Percentiles rank a stretch among this genome's conserved stretches.
Evolutionary conservation across 257 asterid species (phyloP).

Genomic region (Dorcoceras hygrometricum): DNA sequence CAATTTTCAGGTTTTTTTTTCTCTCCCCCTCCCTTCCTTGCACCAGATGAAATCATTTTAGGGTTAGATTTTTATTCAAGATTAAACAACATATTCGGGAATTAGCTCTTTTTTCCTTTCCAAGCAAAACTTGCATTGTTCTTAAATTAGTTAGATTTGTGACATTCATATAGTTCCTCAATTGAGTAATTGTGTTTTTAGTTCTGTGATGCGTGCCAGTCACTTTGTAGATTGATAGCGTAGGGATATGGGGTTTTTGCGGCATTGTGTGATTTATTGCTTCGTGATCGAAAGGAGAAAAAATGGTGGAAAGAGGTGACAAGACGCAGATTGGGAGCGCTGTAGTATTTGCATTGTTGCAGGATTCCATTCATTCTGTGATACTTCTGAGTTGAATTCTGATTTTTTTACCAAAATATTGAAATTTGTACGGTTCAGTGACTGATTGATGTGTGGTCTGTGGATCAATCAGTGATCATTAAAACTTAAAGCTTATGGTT

Average conservation of each 20-base stretch:
- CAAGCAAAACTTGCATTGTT: no score
- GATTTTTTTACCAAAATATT: no score
- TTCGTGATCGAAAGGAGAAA: background rate
- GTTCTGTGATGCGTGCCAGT: background rate
- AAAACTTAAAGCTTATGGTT: background rate
- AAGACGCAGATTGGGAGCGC: background rate
- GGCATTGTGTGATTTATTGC: background rate
- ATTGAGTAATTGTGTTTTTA: background rate
- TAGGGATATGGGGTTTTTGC: background rate
- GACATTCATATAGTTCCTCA: background rate
- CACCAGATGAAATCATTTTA: no score
- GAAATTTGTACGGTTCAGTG: conserved; percentile 1
- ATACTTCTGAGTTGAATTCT: conserved; percentile 8
- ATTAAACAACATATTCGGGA: background rate
- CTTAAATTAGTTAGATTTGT: background rate
- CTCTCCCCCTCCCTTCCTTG: no score
- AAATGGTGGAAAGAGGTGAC: background rate
- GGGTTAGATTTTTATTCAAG: background rate
- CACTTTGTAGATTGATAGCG: background rate
- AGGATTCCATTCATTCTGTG: background rate
- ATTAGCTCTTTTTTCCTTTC: background rate
- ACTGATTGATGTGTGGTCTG: conserved; percentile 10
- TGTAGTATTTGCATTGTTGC: background rate
- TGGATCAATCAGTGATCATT: no score
- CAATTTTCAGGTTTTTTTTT: no score